Evolutionary conservation across 2,329 filamentous ascomycete genomes (phyloP), one percentile per base, ranked within the genome.

Genomic region (Sporothrix pseudoabietina): DNA sequence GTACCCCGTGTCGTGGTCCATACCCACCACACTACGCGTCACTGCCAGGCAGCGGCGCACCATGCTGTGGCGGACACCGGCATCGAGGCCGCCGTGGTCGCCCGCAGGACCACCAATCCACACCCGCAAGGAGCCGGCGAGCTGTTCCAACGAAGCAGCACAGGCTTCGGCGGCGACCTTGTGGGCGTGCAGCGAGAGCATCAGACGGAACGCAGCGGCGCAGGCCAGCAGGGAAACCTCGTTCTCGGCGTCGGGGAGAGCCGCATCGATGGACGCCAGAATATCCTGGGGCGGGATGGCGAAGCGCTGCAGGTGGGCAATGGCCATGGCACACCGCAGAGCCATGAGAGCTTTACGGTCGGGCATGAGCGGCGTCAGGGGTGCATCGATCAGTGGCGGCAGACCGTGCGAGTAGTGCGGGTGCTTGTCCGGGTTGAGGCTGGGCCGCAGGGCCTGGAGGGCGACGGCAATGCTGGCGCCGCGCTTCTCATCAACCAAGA

Each of bases 1-100:
- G 78, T 90, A 90, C 8, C 88, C 88, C 1, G 86, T 69, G 76
- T 90, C 89, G 14, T 82, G 80, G 73, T 89, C 86, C 85, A 90
- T 89, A 9, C 88, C 88, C 8, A 89, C 84, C 52, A 88, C 81
- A 69, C 82, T 84, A 78, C 87, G 88, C 16, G 86, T 88, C 49
- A 90, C 84, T 12, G 80, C 78, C 22, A 90, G 79, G 74, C 88
- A 91, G 70, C 84, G 83, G 69, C 87, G 84, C 3, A 90, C 85
- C 76, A 90, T 84, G 75, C 83, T 82, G 72, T 84, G 83, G 73
- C 87, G 85, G n/a, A 88, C 80, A 16, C 84, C 82, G 1, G 82
- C 81, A 22, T 83, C 82, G n/a, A 91, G 80, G 1, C 85, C 87
- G 69, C 84, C 84, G 72, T 83, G 84, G 66, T 85, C 85, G 26